Base-by-base conservation (phyloP, 2,329 filamentous ascomycete species). In the Aspergillus phoenicis region DNA sequence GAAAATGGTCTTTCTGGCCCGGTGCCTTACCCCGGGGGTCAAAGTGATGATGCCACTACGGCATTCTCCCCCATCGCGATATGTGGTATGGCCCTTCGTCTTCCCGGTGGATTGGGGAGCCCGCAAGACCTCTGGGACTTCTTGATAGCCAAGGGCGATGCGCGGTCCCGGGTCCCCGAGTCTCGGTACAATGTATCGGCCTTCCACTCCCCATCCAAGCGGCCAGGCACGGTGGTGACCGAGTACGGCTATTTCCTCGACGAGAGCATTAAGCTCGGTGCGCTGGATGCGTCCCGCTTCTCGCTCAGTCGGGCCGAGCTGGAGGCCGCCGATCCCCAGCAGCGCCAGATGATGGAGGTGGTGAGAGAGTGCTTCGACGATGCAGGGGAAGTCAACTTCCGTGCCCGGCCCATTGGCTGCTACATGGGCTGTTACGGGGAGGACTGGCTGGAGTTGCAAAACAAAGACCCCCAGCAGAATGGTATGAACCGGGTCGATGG, bases 271-370 rank as follows among this genome's bases (percentile, higher is more conserved):
- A 58, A 39, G 5, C 10, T 30, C n/a, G 39, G 17, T 11, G 20
- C 30, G 8, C 39, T 74, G 1, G 73, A 75, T 55, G 62, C 67
- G 1, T 59, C 63, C 1, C 70, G 72, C 56, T 75, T 71, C 52
- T 48, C 59, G 2, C 67, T 73, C 53, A 45, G 52, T 3, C 28
- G 48, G 1, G 26, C 24, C 0, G 72, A 74, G 30, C 59, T 64
- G 0, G 65, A 63, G 48, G 26, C 38, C 1, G 41, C 64, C 28
- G 73, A 75, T 43, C 73, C 72, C 0, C 69, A 73, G 48, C 71
- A 74, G 43, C 62, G 71, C 2, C 58, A 64, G 7, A 36, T 72
- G 20, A 58, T 75, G 1, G 73, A 74, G 47, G 66, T 73, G 30
- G 62, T 61, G 5, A 60, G 64, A 5, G 73, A 75, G 54, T 65